Evolutionary conservation across 2,329 filamentous ascomycete species (phyloP), one percentile per base, ranked within the genome.

Genomic region (Rachicladosporium sp.): DNA sequence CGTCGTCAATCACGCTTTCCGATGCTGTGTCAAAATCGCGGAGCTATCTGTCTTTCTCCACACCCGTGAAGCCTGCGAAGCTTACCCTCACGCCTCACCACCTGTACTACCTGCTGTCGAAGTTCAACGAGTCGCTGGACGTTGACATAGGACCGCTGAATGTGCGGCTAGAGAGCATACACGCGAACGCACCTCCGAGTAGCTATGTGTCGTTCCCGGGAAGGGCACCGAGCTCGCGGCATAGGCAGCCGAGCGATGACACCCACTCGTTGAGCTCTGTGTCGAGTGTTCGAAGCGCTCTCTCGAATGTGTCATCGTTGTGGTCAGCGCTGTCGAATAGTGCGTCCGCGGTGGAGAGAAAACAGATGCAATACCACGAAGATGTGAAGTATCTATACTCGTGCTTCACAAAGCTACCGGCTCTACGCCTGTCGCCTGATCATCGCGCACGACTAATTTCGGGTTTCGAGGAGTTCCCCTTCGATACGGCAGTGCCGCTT

Each of bases 341-440:
- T 53, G 76, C 77, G 36, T 81, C 86, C 48, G 84, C 88, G 57
- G 84, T 79, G 29, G 91, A 95, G 62, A 87, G 86, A 57, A 86
- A 91, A 59, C 93, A 93, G 62, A 81, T 80, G 42, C 82, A 85
- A 33, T 65, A 91, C 41, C 79, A 91, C 57, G 77, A 82, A 42
- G 91, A 98, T 59, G 67, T 95, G 50, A 95, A 89, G 61, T 96
- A 98, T 60, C 71, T 98, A 29, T 98, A 95, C 66, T 96, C 91
- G 32, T 86, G 91, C 42, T 98, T 96, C 58, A 98, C 91, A 55
- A 98, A 96, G 66, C 93, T 98, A 33, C 91, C 91, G 0, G 94
- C 85, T 56, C 69, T 98, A 46, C 79, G 82, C 47, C 70, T 98
- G 40, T 80, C 88, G 21, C 88, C 88, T n/a, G 91, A 98, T 61